Conservation (phyloP, 352 stramenopile species). For the Phytophthora agathidicida region DNA sequence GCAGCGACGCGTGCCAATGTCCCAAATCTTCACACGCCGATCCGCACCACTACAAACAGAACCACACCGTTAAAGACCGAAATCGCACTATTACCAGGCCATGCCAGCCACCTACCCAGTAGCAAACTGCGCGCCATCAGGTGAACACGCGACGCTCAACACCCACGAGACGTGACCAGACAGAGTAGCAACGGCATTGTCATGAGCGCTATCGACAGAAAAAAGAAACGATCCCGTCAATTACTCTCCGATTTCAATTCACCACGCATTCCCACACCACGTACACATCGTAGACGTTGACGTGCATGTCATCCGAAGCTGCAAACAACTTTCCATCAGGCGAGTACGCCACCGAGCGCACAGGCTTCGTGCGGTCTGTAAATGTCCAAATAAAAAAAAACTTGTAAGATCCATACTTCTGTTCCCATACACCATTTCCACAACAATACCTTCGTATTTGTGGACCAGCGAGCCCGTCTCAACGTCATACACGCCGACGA, state of each 20-base stretch:
- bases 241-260: background rate
- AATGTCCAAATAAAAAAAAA: background rate
- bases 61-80: slow-evolving; percentile 1
- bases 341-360: slow-evolving; percentile 87
- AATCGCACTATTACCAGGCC: background rate
- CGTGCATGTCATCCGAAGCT: slow-evolving; percentile 91
- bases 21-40: slow-evolving; percentile 93
- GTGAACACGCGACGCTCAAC: slow-evolving; percentile 84
- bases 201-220: slow-evolving; percentile 51
- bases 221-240: background rate
- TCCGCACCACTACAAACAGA: slow-evolving; percentile 68
- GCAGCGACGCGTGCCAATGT: slow-evolving; percentile 87
- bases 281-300: slow-evolving; percentile 94
- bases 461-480: slow-evolving; percentile 81
- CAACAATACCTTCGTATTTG: slow-evolving; percentile 86
- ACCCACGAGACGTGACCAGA: slow-evolving; percentile 92
- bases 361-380: slow-evolving; percentile 85
- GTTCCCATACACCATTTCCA: background rate
- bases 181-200: slow-evolving; percentile 81
- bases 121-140: slow-evolving; percentile 85
- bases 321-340: slow-evolving; percentile 87
- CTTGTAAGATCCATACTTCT: slow-evolving; percentile 6
- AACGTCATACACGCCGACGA: slow-evolving; percentile 87
- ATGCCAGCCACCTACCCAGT: slow-evolving; percentile 56
- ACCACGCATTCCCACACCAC: slow-evolving; percentile 27